A percentile compares a stretch with the other conserved stretches of the same genome.
Conservation (phyloP, 176 grass and related monocot species). For the Triticum turgidum region DNA sequence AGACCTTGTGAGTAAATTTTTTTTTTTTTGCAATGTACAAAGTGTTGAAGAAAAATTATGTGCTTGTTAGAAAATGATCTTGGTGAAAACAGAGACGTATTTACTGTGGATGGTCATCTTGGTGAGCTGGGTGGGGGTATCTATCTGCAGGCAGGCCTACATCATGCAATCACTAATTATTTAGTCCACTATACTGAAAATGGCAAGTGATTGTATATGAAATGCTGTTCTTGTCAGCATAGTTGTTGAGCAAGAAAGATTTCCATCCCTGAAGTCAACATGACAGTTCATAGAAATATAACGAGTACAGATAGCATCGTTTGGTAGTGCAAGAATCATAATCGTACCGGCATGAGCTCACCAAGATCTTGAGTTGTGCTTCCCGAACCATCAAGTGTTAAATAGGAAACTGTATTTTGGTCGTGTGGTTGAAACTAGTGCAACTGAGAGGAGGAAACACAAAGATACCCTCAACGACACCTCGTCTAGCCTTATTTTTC, state of each 20-base stretch:
- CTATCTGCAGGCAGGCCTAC: neutral
- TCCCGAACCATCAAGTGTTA: neutral
- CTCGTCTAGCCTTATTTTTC: too few species aligned
- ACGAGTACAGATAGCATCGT: neutral
- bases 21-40: neutral
- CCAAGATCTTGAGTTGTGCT: neutral
- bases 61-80: neutral
- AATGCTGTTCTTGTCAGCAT: neutral
- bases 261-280: neutral
- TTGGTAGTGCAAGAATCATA: neutral
- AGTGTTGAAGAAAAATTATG: neutral
- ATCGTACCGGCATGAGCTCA: neutral
- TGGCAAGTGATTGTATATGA: neutral
- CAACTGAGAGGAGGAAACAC: neutral
- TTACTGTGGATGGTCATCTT: neutral
- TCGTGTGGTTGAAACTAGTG: neutral
- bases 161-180: neutral
- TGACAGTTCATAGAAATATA: neutral
- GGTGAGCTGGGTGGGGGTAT: neutral
- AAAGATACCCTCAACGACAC: too few species aligned
- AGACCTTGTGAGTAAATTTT: neutral
- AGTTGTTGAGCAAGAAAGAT: neutral
- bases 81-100: neutral
- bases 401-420: neutral
- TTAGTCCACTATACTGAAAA: neutral